A percentile compares a stretch with the other conserved stretches of the same genome.
Evolutionary conservation across 768 basidiomycete genomes (phyloP).

Genomic region (Cyclocybe aegerita): DNA sequence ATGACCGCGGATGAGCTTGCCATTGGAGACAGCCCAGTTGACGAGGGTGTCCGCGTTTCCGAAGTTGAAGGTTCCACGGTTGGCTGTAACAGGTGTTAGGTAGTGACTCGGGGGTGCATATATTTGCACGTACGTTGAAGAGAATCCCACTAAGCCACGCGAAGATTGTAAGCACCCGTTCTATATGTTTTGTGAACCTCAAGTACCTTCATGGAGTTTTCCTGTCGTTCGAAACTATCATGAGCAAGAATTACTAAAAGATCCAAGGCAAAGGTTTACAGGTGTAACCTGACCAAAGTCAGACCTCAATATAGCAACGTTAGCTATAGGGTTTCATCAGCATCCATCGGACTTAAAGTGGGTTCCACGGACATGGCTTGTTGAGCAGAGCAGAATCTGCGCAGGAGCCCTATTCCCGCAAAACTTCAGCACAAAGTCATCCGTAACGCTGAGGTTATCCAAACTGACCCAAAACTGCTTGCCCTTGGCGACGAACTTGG

Average conservation of each 20-base stretch:
- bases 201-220: slow-evolving; percentile 39
- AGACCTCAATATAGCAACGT: slow-evolving; percentile 28
- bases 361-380: slow-evolving; percentile 18
- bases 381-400: slow-evolving; percentile 25
- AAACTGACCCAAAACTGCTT: slow-evolving; percentile 28
- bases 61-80: slow-evolving; percentile 31
- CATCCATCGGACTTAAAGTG: no score
- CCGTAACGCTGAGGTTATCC: not conserved
- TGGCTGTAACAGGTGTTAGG: no score
- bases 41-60: slow-evolving; percentile 28
- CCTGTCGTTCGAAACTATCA: slow-evolving; percentile 10
- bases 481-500: slow-evolving; percentile 24
- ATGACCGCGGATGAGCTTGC: slow-evolving; percentile 30
- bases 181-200: not conserved
- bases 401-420: slow-evolving; percentile 23
- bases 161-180: not conserved
- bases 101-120: no score
- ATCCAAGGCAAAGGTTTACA: slow-evolving; percentile 2
- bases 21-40: slow-evolving; percentile 30
- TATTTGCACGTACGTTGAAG: slow-evolving; percentile 25
- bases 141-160: slow-evolving; percentile 31
- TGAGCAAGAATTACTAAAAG: not conserved
- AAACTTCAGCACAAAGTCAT: no score
- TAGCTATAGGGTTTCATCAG: slow-evolving; percentile 15
- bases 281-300: slow-evolving; percentile 40